phyloP scores from a whole-genome alignment of 352 stramenopile species.

The Plasmopara halstedii region DNA sequence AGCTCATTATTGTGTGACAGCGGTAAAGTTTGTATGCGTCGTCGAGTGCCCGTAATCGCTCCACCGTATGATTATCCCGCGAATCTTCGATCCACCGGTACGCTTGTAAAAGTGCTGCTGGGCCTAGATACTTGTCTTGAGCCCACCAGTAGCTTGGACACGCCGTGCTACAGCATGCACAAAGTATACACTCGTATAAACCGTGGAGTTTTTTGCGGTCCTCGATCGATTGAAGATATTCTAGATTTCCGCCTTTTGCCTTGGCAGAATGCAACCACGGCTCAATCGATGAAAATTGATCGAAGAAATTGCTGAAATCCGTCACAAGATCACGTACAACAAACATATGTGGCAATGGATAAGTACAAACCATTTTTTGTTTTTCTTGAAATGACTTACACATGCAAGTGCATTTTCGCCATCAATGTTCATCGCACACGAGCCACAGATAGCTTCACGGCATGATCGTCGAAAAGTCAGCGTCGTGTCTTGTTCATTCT shows the following conservation, averaged over 20 bases:
- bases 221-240: slow-evolving; percentile 84
- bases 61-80: slow-evolving; percentile 92
- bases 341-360: slow-evolving; percentile 99
- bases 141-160: slow-evolving; percentile 99
- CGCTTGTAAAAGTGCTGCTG: slow-evolving; percentile 80
- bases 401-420: slow-evolving; percentile 97
- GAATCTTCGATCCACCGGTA: slow-evolving; percentile 98
- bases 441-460: slow-evolving; percentile 98
- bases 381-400: slow-evolving; percentile 94
- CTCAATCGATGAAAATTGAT: slow-evolving; percentile 96
- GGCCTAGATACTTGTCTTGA: slow-evolving; percentile 89
- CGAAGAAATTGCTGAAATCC: slow-evolving; percentile 99
- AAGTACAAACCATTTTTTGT: slow-evolving; percentile 93
- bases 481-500: slow-evolving; percentile 97
- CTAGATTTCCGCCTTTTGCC: slow-evolving; percentile 72
- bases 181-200: slow-evolving; percentile 99
- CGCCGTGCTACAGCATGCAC: slow-evolving; percentile 96
- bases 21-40: slow-evolving; percentile 98
- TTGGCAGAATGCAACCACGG: slow-evolving; percentile 95
- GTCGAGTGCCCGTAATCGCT: slow-evolving; percentile 92
- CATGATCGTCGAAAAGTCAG: slow-evolving; percentile 97
- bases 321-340: slow-evolving; percentile 98
- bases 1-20: slow-evolving; percentile 99
- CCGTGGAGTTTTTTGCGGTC: slow-evolving; percentile 98
- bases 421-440: slow-evolving; percentile 99